Evolutionary conservation across 768 basidiomycete genomes (phyloP).

Genomic region (Cystofilobasidium ferigula): DNA sequence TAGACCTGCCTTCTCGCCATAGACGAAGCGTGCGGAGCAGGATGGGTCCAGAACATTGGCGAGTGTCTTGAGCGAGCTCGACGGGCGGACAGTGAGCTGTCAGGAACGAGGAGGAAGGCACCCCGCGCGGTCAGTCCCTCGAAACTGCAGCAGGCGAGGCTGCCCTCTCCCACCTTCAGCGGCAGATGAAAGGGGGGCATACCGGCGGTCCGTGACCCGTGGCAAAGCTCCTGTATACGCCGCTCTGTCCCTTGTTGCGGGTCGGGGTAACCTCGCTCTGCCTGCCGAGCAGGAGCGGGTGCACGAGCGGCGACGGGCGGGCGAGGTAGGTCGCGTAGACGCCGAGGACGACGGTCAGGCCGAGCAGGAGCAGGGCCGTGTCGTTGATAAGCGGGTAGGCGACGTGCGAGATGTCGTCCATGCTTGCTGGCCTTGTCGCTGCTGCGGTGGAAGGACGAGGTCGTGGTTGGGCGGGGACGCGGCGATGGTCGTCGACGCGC

Average conservation of each 20-base stretch:
- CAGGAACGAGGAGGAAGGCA: background rate
- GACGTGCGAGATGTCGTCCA: background rate
- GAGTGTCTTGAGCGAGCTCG: conserved; percentile 33
- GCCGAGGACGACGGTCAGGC: background rate
- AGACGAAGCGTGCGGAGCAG: conserved; percentile 28
- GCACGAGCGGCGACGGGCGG: conserved; percentile 49
- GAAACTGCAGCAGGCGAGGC: background rate
- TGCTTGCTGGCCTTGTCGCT: background rate
- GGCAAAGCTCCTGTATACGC: conserved; percentile 83
- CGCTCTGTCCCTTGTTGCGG: conserved; percentile 68
- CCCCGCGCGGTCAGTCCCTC: background rate
- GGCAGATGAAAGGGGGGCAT: conserved; percentile 5
- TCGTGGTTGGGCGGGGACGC: no score
- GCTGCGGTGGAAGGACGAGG: background rate
- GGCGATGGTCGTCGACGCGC: no score
- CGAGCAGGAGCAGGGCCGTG: conserved; percentile 6
- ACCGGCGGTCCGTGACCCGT: conserved; percentile 52
- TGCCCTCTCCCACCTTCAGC: background rate
- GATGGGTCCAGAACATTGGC: conserved; percentile 28
- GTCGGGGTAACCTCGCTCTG: conserved; percentile 83
- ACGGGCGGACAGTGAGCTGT: conserved; percentile 35
- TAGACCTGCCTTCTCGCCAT: conserved; percentile 26
- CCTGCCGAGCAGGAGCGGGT: conserved; percentile 82
- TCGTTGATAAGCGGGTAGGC: conserved; percentile 16
- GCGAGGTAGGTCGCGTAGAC: conserved; percentile 29